Conservation (phyloP, 2,329 filamentous ascomycete species). For the Pseudocercospora musae region DNA sequence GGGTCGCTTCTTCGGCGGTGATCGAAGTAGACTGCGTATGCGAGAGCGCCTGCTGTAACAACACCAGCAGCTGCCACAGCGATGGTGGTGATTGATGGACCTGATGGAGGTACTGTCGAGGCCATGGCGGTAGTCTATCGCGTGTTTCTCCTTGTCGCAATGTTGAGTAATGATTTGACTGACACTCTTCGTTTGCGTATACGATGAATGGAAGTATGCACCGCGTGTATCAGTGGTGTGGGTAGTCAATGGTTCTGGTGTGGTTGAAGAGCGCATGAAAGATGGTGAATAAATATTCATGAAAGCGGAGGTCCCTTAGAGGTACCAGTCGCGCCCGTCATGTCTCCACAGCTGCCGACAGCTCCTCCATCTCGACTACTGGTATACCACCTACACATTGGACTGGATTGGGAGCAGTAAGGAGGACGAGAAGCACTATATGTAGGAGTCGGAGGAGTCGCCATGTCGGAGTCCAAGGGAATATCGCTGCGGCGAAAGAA, state of each 20-base stretch:
- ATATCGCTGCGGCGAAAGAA: constrained; percentile 60
- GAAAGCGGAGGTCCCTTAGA: no score
- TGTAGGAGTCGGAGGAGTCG: background rate
- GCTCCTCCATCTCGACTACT: background rate
- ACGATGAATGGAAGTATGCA: background rate
- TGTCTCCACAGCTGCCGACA: background rate
- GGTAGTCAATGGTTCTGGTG: background rate
- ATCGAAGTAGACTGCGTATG: constrained; percentile 66
- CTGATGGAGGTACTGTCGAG: constrained; percentile 33
- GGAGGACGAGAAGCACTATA: background rate
- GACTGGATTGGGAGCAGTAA: background rate
- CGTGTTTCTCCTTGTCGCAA: background rate
- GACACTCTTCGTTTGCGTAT: background rate
- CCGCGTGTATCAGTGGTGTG: background rate
- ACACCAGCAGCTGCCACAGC: constrained; percentile 58
- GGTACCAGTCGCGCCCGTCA: no score
- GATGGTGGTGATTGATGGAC: constrained; percentile 56
- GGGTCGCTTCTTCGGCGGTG: constrained; percentile 62
- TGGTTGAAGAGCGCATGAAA: background rate
- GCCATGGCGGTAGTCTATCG: constrained; percentile 28
- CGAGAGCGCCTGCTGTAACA: constrained; percentile 56
- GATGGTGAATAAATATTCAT: no score
- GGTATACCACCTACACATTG: background rate
- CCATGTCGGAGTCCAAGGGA: constrained; percentile 51
- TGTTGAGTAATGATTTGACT: background rate